Evolutionary conservation across 805 yeast species (phyloP).

Genomic region (Candida piceae): DNA sequence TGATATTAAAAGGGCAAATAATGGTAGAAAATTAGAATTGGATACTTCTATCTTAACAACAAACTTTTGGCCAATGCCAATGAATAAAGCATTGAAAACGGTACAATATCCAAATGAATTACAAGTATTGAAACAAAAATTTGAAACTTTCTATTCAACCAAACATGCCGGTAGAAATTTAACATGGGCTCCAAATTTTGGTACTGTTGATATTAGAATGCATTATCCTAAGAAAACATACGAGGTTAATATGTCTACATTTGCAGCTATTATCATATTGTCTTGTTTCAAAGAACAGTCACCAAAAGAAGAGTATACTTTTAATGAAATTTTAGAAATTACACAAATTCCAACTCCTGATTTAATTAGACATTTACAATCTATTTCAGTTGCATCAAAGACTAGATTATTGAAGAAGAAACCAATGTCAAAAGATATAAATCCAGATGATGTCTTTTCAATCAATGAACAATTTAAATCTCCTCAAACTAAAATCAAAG

Average conservation of each 20-base stretch:
- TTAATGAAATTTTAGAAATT: conserved; percentile 53
- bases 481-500: conserved; percentile 64
- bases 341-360: conserved; percentile 75
- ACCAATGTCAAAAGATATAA: conserved; percentile 72
- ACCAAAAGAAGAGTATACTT: conserved; percentile 43
- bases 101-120: conserved; percentile 41
- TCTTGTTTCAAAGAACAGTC: conserved; percentile 54
- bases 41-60: conserved; percentile 54
- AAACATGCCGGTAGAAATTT: conserved; percentile 55
- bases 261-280: conserved; percentile 72
- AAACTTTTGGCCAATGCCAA: conserved; percentile 64
- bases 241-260: conserved; percentile 74
- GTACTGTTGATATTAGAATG: conserved; percentile 74
- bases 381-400: conserved; percentile 79
- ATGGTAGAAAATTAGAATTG: conserved; percentile 35
- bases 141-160: conserved; percentile 46
- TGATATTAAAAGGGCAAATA: conserved; percentile 13
- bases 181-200: conserved; percentile 79
- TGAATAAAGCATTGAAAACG: conserved; percentile 30
- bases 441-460: conserved; percentile 54
- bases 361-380: conserved; percentile 69
- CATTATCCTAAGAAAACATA: conserved; percentile 65
- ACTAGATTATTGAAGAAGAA: conserved; percentile 67
- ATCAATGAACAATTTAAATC: conserved; percentile 68
- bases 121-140: conserved; percentile 36